Percentiles rank a stretch among this genome's conserved stretches.
These are phyloP conservation scores for Puccinia horiana DNA, from an alignment of 1,284 basidiomycete genomes.

Conservation along the genomic window DNA sequence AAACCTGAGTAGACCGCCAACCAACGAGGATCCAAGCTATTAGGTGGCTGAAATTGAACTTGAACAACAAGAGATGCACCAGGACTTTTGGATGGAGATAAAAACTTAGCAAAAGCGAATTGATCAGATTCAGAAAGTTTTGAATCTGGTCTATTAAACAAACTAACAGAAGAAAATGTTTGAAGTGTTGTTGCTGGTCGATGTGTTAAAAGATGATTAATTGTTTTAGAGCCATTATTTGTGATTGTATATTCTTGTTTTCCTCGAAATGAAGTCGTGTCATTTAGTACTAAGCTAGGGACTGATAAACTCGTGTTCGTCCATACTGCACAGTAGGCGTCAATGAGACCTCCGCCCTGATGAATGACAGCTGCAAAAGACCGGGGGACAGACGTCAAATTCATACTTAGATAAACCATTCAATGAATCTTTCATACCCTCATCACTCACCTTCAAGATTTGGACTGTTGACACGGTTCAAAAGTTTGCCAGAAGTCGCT, in stretches of 20 bases:
- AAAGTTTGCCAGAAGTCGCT: neutral
- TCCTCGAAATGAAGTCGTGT: constrained; percentile 16
- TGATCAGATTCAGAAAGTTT: neutral
- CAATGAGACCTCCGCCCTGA: constrained; percentile 43
- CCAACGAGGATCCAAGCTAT: neutral
- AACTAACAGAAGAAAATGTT: neutral
- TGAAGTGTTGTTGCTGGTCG: neutral
- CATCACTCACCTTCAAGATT: neutral
- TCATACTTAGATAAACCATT: neutral
- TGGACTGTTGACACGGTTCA: neutral
- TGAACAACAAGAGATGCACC: neutral
- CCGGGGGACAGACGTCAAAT: neutral
- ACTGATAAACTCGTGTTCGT: constrained; percentile 24
- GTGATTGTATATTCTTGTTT: constrained; percentile 10
- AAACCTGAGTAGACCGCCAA: constrained; percentile 39
- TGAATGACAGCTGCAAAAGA: constrained; percentile 26
- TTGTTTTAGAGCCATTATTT: neutral
- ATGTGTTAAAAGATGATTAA: constrained; percentile 24
- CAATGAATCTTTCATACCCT: too few species aligned
- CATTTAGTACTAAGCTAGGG: constrained; percentile 24
- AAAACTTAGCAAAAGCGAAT: neutral
- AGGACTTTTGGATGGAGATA: neutral
- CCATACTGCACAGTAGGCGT: constrained; percentile 38
- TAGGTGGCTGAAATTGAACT: constrained; percentile 12
- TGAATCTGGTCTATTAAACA: neutral